Evolutionary conservation across 345 rosid species (phyloP).

Genomic region (Hypericum perforatum): DNA sequence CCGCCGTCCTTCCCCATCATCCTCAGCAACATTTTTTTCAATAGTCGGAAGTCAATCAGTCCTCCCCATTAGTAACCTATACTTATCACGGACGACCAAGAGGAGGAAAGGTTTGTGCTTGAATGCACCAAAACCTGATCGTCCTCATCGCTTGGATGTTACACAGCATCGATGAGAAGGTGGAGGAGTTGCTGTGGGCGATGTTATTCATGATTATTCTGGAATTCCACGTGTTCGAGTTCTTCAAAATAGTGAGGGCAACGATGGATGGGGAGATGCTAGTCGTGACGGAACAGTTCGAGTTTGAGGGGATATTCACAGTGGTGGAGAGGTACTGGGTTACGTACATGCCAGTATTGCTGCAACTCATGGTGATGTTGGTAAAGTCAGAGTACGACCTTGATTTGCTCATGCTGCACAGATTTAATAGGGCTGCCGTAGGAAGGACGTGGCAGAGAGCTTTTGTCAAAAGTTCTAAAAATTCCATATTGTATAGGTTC

Average conservation of each 20-base stretch:
- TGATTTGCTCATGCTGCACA: constrained; percentile 44
- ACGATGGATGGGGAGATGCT: constrained; percentile 30
- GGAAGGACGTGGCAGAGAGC: constrained; percentile 54
- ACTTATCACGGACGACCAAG: constrained; percentile 80
- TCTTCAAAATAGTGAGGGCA: constrained; percentile 24
- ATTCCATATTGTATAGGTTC: constrained; percentile 55
- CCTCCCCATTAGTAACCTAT: constrained; percentile 59
- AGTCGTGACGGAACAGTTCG: constrained; percentile 37
- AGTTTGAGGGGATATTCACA: constrained; percentile 28
- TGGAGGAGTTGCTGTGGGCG: constrained; percentile 19
- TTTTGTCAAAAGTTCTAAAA: constrained; percentile 61
- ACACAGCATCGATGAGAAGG: constrained; percentile 11
- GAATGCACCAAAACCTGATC: constrained; percentile 62
- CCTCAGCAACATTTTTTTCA: no score
- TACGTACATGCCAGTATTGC: constrained; percentile 64
- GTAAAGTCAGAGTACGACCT: constrained; percentile 62
- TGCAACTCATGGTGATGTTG: constrained; percentile 61
- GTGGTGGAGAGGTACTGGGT: constrained; percentile 46
- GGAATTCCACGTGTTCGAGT: constrained; percentile 40
- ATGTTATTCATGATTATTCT: constrained; percentile 42
- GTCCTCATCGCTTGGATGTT: constrained; percentile 41
- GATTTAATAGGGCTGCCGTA: constrained; percentile 77
- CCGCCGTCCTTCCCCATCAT: no score
- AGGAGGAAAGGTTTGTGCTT: constrained; percentile 52
- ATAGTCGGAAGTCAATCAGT: constrained; percentile 30